Percentiles rank a stretch among this genome's conserved stretches.
Conservation (phyloP, 441 rosid species). For the Flueggea neowawraea region DNA sequence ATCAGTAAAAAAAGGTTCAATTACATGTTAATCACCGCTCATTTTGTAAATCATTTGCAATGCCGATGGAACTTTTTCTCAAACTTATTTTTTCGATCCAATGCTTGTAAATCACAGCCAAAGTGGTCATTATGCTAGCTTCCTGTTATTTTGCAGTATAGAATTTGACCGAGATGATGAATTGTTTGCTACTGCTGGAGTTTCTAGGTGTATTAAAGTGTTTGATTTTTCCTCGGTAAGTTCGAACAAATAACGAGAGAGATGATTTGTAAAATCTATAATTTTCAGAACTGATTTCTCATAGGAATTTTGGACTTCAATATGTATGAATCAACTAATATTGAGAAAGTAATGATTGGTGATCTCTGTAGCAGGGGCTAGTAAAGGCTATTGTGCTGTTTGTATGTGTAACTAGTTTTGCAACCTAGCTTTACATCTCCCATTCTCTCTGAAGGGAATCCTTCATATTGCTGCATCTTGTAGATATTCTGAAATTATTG, state of each 20-base stretch:
- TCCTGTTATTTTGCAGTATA: constrained; percentile 56
- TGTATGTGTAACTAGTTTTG: not conserved
- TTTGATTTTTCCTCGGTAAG: too few relatives aligned
- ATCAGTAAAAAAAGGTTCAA: not conserved
- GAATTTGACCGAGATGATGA: constrained; percentile 98
- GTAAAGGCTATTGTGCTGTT: not conserved
- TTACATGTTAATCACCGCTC: too few relatives aligned
- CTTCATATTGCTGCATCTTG: too few relatives aligned
- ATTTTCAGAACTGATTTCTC: not conserved
- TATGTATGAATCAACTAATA: too few relatives aligned
- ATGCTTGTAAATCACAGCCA: too few relatives aligned
- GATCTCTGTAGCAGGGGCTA: not conserved
- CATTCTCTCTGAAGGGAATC: not conserved
- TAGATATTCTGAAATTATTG: not conserved
- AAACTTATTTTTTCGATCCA: too few relatives aligned
- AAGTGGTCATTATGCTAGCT: too few relatives aligned
- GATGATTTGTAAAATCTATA: constrained; percentile 7
- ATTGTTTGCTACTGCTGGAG: constrained; percentile 98
- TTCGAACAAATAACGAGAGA: constrained; percentile 8
- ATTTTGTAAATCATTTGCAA: too few relatives aligned
- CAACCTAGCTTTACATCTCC: not conserved
- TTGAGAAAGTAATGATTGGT: too few relatives aligned
- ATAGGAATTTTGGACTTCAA: too few relatives aligned
- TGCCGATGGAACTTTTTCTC: too few relatives aligned
- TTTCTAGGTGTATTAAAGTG: constrained; percentile 90